phyloP scores from a whole-genome alignment of 2,329 filamentous ascomycete genomes.

The Aspergillus cejpii region DNA sequence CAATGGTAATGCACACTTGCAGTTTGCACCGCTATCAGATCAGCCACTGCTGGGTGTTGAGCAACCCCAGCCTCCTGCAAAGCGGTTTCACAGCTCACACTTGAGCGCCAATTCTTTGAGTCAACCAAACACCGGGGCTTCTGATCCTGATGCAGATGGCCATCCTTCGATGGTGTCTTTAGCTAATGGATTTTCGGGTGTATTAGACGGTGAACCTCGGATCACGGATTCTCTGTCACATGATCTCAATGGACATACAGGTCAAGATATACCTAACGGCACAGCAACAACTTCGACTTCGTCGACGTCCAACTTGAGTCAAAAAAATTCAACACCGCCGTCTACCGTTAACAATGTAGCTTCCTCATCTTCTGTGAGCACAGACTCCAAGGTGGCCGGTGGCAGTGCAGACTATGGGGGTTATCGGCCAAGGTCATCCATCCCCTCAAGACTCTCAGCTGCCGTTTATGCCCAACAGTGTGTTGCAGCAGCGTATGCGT shows the following conservation, averaged over 20 bases:
- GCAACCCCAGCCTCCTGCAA: slow-evolving; percentile 15
- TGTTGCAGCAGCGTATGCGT: slow-evolving; percentile 80
- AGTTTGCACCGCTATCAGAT: slow-evolving; percentile 4
- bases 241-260: slow-evolving; percentile 16
- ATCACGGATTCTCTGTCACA: slow-evolving; percentile 12
- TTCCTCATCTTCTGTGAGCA: slow-evolving; percentile 11
- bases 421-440: slow-evolving; percentile 70
- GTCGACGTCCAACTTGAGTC: slow-evolving; percentile 18
- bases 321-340: slow-evolving; percentile 24
- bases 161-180: slow-evolving; percentile 4
- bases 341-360: slow-evolving; percentile 15
- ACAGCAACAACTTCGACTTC: slow-evolving; percentile 24
- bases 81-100: slow-evolving; percentile 13
- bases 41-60: not conserved
- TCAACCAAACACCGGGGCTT: not conserved
- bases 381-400: slow-evolving; percentile 19
- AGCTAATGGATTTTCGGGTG: slow-evolving; percentile 3
- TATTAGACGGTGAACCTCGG: slow-evolving; percentile 11
- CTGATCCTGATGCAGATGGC: not conserved
- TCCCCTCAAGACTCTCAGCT: slow-evolving; percentile 65
- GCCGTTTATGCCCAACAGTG: slow-evolving; percentile 86
- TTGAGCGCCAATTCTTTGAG: slow-evolving; percentile 6
- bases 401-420: slow-evolving; percentile 37
- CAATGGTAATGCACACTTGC: slow-evolving; percentile 2
- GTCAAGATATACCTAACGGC: slow-evolving; percentile 21